Evolutionary conservation across 2,329 filamentous ascomycete species (phyloP).

Genomic region (Aureobasidium uvarum): DNA sequence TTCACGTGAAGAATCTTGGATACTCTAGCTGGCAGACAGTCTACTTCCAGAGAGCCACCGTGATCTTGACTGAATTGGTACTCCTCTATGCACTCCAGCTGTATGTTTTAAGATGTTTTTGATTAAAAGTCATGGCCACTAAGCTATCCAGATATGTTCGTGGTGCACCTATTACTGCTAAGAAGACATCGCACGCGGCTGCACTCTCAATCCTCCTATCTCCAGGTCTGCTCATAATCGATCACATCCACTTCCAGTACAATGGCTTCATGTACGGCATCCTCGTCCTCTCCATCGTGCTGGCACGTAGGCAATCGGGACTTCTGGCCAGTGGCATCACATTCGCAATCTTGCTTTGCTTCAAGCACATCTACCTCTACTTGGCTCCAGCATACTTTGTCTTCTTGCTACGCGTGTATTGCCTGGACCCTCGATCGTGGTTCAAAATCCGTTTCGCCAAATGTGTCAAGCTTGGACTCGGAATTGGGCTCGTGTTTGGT

Average conservation of each 20-base stretch:
- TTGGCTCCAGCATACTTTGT: constrained; percentile 95
- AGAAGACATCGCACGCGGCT: constrained; percentile 75
- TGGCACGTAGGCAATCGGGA: constrained; percentile 72
- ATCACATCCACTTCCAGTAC: constrained; percentile 99
- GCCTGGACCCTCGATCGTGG: constrained; percentile 72
- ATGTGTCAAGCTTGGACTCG: constrained; percentile 74
- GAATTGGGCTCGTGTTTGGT: constrained; percentile 69
- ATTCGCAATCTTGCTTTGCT: constrained; percentile 82
- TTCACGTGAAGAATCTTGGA: constrained; percentile 73
- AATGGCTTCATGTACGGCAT: constrained; percentile 96
- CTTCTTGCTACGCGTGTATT: constrained; percentile 85
- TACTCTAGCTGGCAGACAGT: constrained; percentile 93
- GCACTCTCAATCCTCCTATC: constrained; percentile 88
- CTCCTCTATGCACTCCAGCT: constrained; percentile 78
- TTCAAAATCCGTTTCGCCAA: constrained; percentile 73
- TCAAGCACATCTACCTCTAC: constrained; percentile 99
- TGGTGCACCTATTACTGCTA: constrained; percentile 63
- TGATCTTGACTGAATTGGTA: constrained; percentile 80
- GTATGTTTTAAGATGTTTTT: constrained; percentile 48
- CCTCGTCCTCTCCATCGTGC: constrained; percentile 78
- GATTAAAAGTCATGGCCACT: not conserved
- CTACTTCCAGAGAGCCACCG: constrained; percentile 88
- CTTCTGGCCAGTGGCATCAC: constrained; percentile 75
- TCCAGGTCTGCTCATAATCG: constrained; percentile 91
- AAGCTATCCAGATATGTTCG: constrained; percentile 67